These are phyloP conservation scores for Nitzschia sp. DNA, from an alignment of 108 stramenopile genomes.

Conservation along the genomic window DNA sequence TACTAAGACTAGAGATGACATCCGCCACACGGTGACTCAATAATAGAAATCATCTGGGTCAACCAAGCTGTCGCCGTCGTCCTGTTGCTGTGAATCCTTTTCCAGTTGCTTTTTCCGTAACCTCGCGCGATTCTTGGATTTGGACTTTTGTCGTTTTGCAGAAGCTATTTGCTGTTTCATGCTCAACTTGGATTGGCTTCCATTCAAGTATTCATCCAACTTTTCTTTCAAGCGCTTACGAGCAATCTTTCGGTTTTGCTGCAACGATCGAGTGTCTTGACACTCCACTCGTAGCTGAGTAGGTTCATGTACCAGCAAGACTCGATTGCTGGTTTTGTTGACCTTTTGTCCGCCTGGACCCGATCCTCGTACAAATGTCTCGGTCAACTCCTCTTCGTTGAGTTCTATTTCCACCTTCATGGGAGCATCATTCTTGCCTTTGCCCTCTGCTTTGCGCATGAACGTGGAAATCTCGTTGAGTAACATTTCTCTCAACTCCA, in stretches of 20 bases:
- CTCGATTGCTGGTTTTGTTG: conserved; percentile 87
- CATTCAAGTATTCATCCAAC: conserved; percentile 83
- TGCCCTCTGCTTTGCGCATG: conserved; percentile 27
- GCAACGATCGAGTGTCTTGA: conserved; percentile 87
- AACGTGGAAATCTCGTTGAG: conserved; percentile 51
- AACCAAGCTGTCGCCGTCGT: not conserved
- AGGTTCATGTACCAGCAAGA: conserved; percentile 75
- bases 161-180: conserved; percentile 59
- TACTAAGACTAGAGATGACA: too few relatives aligned
- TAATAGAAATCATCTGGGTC: not conserved
- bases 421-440: conserved; percentile 12
- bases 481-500: conserved; percentile 43
- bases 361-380: conserved; percentile 84
- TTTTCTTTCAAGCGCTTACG: conserved; percentile 76
- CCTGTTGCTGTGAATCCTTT: conserved; percentile 1
- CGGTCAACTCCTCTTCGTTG: conserved; percentile 62
- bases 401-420: conserved; percentile 17
- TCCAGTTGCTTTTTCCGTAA: conserved; percentile 42
- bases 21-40: too few relatives aligned
- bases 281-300: conserved; percentile 80
- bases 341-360: conserved; percentile 89
- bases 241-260: conserved; percentile 90
- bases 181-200: conserved; percentile 50
- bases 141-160: conserved; percentile 71
- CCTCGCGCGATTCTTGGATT: conserved; percentile 60